phyloP scores from a whole-genome alignment of 1,139 yeast genomes.

The Hansenula sp. region DNA sequence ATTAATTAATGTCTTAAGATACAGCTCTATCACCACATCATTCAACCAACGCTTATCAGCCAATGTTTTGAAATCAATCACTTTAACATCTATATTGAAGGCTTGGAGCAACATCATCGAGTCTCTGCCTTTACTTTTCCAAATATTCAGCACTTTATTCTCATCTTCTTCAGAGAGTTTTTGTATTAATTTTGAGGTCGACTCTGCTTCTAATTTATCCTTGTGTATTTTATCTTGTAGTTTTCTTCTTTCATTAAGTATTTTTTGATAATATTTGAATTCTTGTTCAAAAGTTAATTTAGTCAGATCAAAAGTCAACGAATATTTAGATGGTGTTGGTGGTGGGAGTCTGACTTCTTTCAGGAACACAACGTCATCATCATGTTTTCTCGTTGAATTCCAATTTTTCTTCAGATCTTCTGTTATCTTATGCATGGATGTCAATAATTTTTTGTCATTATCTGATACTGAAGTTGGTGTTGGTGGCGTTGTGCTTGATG shows the following conservation, averaged over 20 bases:
- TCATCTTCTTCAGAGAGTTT: conserved; percentile 28
- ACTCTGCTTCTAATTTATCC: conserved; percentile 26
- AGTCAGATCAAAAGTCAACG: conserved; percentile 20
- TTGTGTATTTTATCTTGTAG: conserved; percentile 33
- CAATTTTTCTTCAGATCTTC: conserved; percentile 2
- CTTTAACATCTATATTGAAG: conserved; percentile 55
- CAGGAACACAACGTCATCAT: conserved; percentile 28
- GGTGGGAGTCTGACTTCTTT: conserved; percentile 26
- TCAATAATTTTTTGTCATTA: conserved; percentile 2
- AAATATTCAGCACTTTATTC: conserved; percentile 32
- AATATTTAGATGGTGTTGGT: conserved; percentile 19
- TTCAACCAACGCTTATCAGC: conserved; percentile 79
- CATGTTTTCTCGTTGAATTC: conserved; percentile 5
- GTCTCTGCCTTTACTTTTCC: conserved; percentile 29
- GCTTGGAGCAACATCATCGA: conserved; percentile 34
- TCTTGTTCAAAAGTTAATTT: conserved; percentile 28
- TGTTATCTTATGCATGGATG: background rate
- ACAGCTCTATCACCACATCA: conserved; percentile 85
- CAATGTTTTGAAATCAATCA: conserved; percentile 67
- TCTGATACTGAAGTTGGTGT: conserved; percentile 5
- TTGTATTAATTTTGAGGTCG: conserved; percentile 21
- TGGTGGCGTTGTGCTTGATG: conserved; percentile 10
- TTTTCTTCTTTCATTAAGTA: conserved; percentile 36
- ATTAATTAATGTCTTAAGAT: conserved; percentile 51
- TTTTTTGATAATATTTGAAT: conserved; percentile 36